These are phyloP conservation scores for Aureobasidium pullulans DNA, from an alignment of 2,329 filamentous ascomycete species.

Conservation along the genomic window DNA sequence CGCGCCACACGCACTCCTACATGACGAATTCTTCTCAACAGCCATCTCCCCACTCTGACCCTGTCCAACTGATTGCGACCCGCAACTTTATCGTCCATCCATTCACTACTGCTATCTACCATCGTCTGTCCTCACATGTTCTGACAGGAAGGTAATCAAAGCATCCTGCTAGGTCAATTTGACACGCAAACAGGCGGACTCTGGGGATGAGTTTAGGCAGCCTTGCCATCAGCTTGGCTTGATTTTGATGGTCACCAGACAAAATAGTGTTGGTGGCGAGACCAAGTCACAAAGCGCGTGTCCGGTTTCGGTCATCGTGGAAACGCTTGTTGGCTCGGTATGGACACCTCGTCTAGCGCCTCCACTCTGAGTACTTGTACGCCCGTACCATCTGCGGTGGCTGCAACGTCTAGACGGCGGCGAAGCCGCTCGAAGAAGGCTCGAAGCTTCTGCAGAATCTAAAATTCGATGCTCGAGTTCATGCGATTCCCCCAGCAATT, in stretches of 20 bases:
- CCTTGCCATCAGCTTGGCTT: background rate
- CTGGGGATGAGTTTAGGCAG: slow-evolving; percentile 5
- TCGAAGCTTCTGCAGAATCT: background rate
- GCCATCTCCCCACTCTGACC: too few relatives aligned
- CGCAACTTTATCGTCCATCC: background rate
- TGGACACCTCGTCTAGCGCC: background rate
- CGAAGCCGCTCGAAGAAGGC: background rate
- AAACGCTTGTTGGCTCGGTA: background rate
- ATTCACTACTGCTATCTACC: background rate
- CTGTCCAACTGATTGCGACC: background rate
- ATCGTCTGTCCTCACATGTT: too few relatives aligned
- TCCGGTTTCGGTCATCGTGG: background rate
- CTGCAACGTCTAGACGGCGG: background rate
- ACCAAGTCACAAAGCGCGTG: background rate
- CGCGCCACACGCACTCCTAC: too few relatives aligned
- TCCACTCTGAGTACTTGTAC: background rate
- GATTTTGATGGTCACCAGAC: background rate
- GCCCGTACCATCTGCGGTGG: background rate
- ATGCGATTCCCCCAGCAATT: background rate
- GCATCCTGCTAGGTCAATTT: background rate
- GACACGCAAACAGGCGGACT: background rate
- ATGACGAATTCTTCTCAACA: too few relatives aligned
- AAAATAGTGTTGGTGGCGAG: background rate
- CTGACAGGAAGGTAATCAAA: too few relatives aligned
- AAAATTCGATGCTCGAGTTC: background rate